Evolutionary conservation across 768 basidiomycete species (phyloP), one percentile per base, ranked within the genome.

Genomic region (Phylloporus arenicola): DNA sequence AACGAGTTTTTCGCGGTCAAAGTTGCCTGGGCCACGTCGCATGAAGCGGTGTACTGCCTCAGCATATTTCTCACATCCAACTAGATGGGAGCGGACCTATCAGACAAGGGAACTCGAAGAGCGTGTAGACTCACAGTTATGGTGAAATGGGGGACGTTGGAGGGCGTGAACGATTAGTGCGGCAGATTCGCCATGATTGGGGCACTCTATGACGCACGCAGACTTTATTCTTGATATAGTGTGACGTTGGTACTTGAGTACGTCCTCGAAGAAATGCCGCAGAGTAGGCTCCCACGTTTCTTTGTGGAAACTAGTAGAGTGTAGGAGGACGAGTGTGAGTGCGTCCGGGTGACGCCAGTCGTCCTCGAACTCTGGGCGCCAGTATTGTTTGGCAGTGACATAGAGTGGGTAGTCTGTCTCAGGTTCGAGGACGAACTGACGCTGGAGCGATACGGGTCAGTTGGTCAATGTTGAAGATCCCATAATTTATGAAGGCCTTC

Each of bases 231-330:
- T 40, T 24, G 39, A 22, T 7, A 13, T 14, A 12, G 10, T 6
- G 19, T n/a, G n/a, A 34, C 13, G 3, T 40, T 40, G 39, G 22
- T 24, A 20, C 24, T 58, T 20, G 5, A 49, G 46, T n/a, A 57
- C 2, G 34, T 70, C 61, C 0, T 64, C 40, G 44, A 84, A 79
- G 20, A 87, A 55, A 13, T 68, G 69, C 20, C 72, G 70, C 13
- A 86, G 55, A 4, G 77, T 74, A 2, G 84, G 82, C 54, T 84
- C 81, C 83, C 82, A 86, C 3, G 78, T 81, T 67, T 87, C 84
- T 62, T 86, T 86, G 68, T 84, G 84, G 57, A 83, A 86, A 62
- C 83, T 83, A 2, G 84, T 86, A 4, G 82, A 79, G 61, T 86
- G 84, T 2, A 84, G 68, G n/a, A 83, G 59, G 29, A 86, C 67